Evolutionary conservation across 2,329 filamentous ascomycete species (phyloP).

Genomic region (Harringtonia aguacate): DNA sequence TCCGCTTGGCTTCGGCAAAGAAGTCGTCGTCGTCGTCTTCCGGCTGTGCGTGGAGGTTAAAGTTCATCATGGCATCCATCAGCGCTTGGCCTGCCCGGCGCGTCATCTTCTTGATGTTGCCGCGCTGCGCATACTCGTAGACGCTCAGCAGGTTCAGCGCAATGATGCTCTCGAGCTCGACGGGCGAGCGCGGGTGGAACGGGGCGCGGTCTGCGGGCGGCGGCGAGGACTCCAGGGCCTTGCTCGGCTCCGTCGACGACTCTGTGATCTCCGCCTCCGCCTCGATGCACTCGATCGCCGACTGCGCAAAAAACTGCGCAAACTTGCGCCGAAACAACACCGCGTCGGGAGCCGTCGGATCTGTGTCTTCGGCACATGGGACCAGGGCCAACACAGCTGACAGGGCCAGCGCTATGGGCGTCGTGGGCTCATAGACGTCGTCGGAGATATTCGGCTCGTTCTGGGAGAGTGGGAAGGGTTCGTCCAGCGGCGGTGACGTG

Average conservation of each 20-base stretch:
- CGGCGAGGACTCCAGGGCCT: slow-evolving; percentile 25
- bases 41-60: slow-evolving; percentile 28
- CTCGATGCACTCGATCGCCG: slow-evolving; percentile 36
- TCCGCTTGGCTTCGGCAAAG: slow-evolving; percentile 32
- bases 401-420: slow-evolving; percentile 33
- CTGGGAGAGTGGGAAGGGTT: slow-evolving; percentile 23
- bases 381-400: slow-evolving; percentile 37
- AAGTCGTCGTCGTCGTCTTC: slow-evolving; percentile 28
- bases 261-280: slow-evolving; percentile 35
- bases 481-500: slow-evolving; percentile 18
- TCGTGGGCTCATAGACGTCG: slow-evolving; percentile 26
- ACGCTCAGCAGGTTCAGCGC: slow-evolving; percentile 36
- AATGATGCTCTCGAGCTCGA: slow-evolving; percentile 35
- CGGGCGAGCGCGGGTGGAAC: slow-evolving; percentile 32
- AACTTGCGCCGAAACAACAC: slow-evolving; percentile 32
- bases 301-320: slow-evolving; percentile 36
- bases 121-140: slow-evolving; percentile 42
- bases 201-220: slow-evolving; percentile 20
- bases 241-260: slow-evolving; percentile 30
- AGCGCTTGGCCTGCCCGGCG: slow-evolving; percentile 35
- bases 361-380: slow-evolving; percentile 29
- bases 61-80: slow-evolving; percentile 33
- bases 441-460: slow-evolving; percentile 23
- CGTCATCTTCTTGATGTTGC: slow-evolving; percentile 41
- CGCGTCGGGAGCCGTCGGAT: slow-evolving; percentile 25